Base-by-base conservation (phyloP, 129 eudicot species). In the Lactuca saligna region DNA sequence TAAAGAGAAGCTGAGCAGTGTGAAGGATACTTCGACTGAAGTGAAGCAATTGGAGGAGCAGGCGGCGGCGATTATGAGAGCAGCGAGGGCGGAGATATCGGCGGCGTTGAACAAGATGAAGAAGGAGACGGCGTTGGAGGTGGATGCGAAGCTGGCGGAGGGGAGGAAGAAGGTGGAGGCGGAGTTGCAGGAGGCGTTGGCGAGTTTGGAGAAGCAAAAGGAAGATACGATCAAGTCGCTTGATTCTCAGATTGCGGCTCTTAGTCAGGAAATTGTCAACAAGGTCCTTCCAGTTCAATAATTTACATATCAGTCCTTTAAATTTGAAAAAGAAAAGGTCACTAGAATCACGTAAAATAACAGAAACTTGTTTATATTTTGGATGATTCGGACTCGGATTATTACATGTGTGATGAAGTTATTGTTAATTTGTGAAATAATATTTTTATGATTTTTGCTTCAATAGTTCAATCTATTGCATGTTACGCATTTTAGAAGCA, bases 221-320 rank as follows among this genome's bases (percentile, higher is more conserved):
- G 95, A 81, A 41, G 98, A 84, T 3, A 89, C 95, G 0, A 82
- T 86, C 20, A 77, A 81, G 63, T 81, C 95, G 1, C 89, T 92
- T 42, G 96, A 92, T 57, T 79, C 91, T 8, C 98, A 92, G 85
- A 92, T 92, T 69, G 88, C 86, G 9, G 82, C 86, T 15, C 90
- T 92, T 14, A 89, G 96, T 79, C 87, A 92, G 48, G 96, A 89
- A 8, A 92, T 92, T 83, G 98, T 92, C 57, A 92, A 89, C 85
- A 92, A 92, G 88, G 96, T 92, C 49, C 91, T 92, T 59, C 98
- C 98, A 42, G 79, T 70, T 61, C 25, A 65, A 58, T 76, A 20
- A 68, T 53, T 53, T 71, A 34, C 68, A 49, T 71, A 34, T 33
- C 37, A 29, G 65, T 53, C 70, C 70, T 65, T 65, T 6, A 49